Base-by-base conservation (phyloP, 2,329 filamentous ascomycete species). In the Aspergillus sp. region DNA sequence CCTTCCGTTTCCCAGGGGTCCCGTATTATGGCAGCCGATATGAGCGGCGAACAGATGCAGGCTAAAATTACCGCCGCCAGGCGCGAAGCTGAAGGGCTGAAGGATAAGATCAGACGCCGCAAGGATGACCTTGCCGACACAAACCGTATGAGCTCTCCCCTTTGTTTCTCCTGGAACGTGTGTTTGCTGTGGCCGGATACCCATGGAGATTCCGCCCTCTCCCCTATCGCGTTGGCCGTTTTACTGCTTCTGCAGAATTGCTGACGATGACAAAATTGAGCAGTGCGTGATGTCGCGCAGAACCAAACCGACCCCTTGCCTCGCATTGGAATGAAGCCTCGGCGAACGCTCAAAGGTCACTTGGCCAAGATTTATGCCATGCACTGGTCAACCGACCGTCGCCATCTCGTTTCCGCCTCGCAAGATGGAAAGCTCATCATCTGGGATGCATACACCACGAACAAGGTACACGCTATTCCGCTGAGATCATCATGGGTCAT, bases 361-460 rank as follows among this genome's bases (percentile, higher is more conserved):
- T 81, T 99, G 66, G 95, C 95, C 70, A 99, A 99, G 82, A 99
- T 99, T 71, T 99, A 99, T 78, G 95, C 95, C 70, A 99, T 99
- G 95, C 95, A 99, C 82, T 99, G 95, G 95, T 98, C 95, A 35
- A 99, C 95, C 64, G 95, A 99, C 79, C 88, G 95, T 73, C 88
- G 95, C 77, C 95, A 98, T 79, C 86, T 98, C 61, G 95, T 99
- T 52, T 98, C 95, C 12, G 95, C 95, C 63, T 99, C 95, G 68
- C 95, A 99, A 79, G 95, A 99, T 72, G 95, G 95, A 76, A 99
- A 99, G 83, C 87, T 99, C 67, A 99, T 99, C 78, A 98, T 99
- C 74, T 99, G 95, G 95, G 95, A 99, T 77, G 95, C 95, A 59
- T 99, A 99, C 81, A 98, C 93, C 65, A 98, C 95, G 62, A 98